phyloP scores from a whole-genome alignment of 2,329 filamentous ascomycete species.

The Myriosclerotinia curreyana region DNA sequence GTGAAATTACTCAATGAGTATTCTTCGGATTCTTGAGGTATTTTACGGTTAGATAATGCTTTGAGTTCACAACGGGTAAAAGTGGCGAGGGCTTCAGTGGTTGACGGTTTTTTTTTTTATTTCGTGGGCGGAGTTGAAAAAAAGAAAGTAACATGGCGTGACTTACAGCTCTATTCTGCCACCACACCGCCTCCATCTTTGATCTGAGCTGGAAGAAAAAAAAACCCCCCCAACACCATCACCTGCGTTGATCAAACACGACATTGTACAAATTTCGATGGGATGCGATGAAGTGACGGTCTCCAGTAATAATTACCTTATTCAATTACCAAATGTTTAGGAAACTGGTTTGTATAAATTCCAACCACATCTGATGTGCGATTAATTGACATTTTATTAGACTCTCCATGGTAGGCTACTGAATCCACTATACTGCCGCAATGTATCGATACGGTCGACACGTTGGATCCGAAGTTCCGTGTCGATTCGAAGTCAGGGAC shows the following conservation, averaged over 20 bases:
- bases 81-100: not conserved
- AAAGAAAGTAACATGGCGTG: no score
- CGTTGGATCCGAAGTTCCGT: not conserved
- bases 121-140: not conserved
- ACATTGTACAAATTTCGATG: not conserved
- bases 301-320: not conserved
- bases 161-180: not conserved
- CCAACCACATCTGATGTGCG: not conserved
- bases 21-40: not conserved
- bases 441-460: not conserved
- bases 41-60: not conserved
- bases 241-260: not conserved
- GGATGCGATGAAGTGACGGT: not conserved
- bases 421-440: constrained; percentile 3
- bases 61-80: not conserved
- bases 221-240: not conserved
- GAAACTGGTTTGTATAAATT: not conserved
- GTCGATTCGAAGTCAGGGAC: not conserved
- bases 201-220: not conserved
- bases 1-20: not conserved
- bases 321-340: not conserved
- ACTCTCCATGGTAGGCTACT: not conserved
- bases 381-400: constrained; percentile 1
- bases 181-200: not conserved
- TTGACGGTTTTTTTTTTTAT: not conserved